Percentiles rank a stretch among this genome's conserved stretches.
phyloP scores from a whole-genome alignment of 176 grass and related monocot species.

The Zea mays region Zm-B73-REFERENCE-NAM-5.0 NC_050105.1:98977501-98978000 shows the following conservation, averaged over 20 bases:
- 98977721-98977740: background rate
- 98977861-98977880: background rate
- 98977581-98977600: conserved; percentile 86
- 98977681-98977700: conserved; percentile 23
- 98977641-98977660: conserved; percentile 26
- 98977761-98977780: background rate
- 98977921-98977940: background rate
- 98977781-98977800: background rate
- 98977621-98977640: conserved; percentile 94
- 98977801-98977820: background rate
- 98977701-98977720: background rate
- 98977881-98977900: background rate
- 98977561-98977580: conserved; percentile 95
- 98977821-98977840: conserved; percentile 9
- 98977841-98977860: background rate
- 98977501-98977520: conserved; percentile 94
- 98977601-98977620: conserved; percentile 98
- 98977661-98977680: conserved; percentile 9
- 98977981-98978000: background rate
- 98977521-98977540: conserved; percentile 86
- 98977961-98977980: background rate
- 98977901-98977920: background rate
- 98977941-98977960: background rate
- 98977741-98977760: background rate
- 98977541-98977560: conserved; percentile 92